These are phyloP conservation scores for Pueraria montana DNA, from an alignment of 306 rosid species.

Conservation along the genomic window DNA sequence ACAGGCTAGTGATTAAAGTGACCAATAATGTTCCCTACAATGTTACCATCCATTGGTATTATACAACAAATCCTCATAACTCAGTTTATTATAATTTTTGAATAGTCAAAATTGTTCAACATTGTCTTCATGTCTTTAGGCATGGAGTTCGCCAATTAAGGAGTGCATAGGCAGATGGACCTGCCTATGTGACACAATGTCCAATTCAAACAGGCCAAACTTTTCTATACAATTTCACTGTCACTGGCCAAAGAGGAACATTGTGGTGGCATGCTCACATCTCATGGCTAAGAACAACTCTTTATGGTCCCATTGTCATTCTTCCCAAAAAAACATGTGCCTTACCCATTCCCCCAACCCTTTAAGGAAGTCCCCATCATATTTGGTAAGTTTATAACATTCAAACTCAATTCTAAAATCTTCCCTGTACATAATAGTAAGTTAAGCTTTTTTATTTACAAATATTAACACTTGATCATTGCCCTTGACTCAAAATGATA, in stretches of 20 bases:
- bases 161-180: constrained; percentile 72
- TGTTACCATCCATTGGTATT: constrained; percentile 63
- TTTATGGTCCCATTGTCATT: constrained; percentile 72
- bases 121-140: constrained; percentile 40
- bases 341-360: constrained; percentile 70
- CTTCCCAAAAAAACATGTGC: constrained; percentile 66
- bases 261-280: constrained; percentile 34
- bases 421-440: neutral
- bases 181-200: constrained; percentile 64
- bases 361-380: constrained; percentile 61
- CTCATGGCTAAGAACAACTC: constrained; percentile 72
- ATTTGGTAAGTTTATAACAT: constrained; percentile 46
- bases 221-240: constrained; percentile 57
- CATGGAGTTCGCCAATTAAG: constrained; percentile 60
- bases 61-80: neutral
- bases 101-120: neutral
- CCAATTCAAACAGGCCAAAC: constrained; percentile 63
- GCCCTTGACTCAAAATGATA: neutral
- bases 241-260: constrained; percentile 65
- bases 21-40: constrained; percentile 60
- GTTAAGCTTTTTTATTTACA: neutral
- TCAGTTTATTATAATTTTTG: neutral
- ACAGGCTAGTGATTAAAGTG: constrained; percentile 62
- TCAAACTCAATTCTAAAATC: neutral
- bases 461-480: neutral